Evolutionary conservation across 2,329 filamentous ascomycete genomes (phyloP), one percentile per base, ranked within the genome.

Genomic region (Xylariaceae sp.): DNA sequence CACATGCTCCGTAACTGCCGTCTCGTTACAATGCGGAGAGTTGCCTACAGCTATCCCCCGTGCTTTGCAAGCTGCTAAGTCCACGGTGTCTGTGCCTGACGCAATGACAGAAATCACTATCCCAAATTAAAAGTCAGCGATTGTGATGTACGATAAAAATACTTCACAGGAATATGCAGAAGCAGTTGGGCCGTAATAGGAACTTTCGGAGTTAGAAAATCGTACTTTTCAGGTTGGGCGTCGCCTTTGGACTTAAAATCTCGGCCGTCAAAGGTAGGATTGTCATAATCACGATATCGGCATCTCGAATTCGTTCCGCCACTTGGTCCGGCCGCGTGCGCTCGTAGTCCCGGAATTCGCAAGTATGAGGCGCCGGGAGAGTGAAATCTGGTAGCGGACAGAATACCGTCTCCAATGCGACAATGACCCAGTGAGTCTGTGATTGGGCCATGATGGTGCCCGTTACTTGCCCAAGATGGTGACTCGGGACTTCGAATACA

Each of bases 1-100:
- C 24, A 71, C 80, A 63, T 85, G 84, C 63, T 82, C 77, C 0
- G 72, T 70, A 1, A 78, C 75, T 8, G 69, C 56, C 21, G 69
- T 69, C 26, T 68, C 67, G 51, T 72, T 76, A 53, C 73, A 74
- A 11, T 71, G 67, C 9, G 73, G 74, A 3, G 73, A 69, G 62
- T 77, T 76, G 24, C 68, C 67, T 2, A 77, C 74, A 3, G 61
- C 65, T 33, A 77, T 71, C 1, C 71, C 71, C 2, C 68, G 60
- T 17, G 63, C 61, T 14, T 56, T 60, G 56, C 74, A 76, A 3
- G 73, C 70, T 0, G 53, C 68, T 0, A 76, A 58, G 63, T 77
- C 75, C 1, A 77, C 64, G n/a, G 60, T 56, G 58, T 77, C 75
- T 14, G 66, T 72, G 8, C 75, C 75, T 12, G 72, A 73, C 1